Evolutionary conservation across 2,329 filamentous ascomycete species (phyloP).

Genomic region (Ophiostoma australiae): DNA sequence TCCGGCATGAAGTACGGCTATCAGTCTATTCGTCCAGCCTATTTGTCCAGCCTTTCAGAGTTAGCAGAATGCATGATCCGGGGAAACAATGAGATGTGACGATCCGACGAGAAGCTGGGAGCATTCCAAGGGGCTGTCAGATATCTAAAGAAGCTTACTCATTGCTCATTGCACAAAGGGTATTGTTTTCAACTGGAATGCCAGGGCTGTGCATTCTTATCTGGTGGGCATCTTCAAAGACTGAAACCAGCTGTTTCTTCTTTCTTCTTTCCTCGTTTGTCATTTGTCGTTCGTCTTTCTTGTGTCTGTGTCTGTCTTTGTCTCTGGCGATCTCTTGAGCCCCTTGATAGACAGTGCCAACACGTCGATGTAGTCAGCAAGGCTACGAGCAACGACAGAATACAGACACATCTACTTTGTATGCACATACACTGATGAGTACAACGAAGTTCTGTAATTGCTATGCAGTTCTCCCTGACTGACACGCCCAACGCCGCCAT

Average conservation of each 20-base stretch:
- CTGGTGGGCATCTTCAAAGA: background rate
- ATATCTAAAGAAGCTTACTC: no score
- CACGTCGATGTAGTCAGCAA: background rate
- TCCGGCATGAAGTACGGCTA: no score
- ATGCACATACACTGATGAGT: no score
- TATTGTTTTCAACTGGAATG: background rate
- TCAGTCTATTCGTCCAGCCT: background rate
- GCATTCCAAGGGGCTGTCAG: background rate
- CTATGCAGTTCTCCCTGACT: no score
- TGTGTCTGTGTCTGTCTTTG: background rate
- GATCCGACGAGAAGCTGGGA: background rate
- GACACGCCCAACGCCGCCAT: slow-evolving; percentile 3
- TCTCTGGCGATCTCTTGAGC: background rate
- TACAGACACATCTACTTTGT: no score
- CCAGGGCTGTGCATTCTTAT: background rate
- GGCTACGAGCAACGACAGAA: background rate
- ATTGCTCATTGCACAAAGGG: background rate
- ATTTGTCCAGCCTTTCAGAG: background rate
- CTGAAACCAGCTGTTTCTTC: background rate
- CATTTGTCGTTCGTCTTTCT: background rate
- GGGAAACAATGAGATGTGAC: background rate
- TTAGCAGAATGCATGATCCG: background rate
- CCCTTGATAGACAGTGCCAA: background rate
- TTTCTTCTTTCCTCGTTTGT: background rate
- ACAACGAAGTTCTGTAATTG: no score